Evolutionary conservation across 495 filamentous ascomycete genomes (phyloP).

Genomic region (Penicillium chermesinum): DNA sequence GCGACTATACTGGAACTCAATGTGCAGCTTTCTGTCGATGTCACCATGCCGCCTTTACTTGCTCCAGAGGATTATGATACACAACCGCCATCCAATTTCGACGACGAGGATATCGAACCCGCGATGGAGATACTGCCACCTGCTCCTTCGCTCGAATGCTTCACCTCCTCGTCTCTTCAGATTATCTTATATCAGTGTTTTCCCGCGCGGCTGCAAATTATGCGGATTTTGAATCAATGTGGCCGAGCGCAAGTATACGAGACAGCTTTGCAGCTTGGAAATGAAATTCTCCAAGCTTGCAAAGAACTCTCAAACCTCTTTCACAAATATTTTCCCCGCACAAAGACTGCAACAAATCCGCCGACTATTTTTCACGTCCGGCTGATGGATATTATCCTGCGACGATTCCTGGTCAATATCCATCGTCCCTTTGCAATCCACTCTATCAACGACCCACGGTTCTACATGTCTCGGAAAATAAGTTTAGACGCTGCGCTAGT

Average conservation of each 20-base stretch:
- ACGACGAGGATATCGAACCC: constrained; percentile 48
- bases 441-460: constrained; percentile 38
- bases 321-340: constrained; percentile 1
- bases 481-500: constrained; percentile 40
- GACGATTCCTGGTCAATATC: constrained; percentile 44
- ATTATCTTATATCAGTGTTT: constrained; percentile 38
- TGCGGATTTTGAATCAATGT: constrained; percentile 38
- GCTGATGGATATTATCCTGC: constrained; percentile 31
- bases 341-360: background rate
- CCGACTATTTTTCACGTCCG: constrained; percentile 28
- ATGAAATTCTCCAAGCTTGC: constrained; percentile 25
- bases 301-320: constrained; percentile 16
- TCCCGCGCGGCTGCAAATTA: constrained; percentile 34
- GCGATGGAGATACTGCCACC: constrained; percentile 16
- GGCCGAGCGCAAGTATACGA: constrained; percentile 38
- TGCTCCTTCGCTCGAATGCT: constrained; percentile 25
- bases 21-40: constrained; percentile 46
- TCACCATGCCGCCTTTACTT: constrained; percentile 46
- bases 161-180: constrained; percentile 47
- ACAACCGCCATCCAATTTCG: constrained; percentile 42
- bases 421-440: constrained; percentile 42
- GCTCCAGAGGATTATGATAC: constrained; percentile 49
- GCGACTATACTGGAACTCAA: constrained; percentile 51
- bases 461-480: constrained; percentile 46
- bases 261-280: constrained; percentile 32